Conservation (phyloP, 2,329 filamentous ascomycete species). For the Fusarium napiforme region DNA sequence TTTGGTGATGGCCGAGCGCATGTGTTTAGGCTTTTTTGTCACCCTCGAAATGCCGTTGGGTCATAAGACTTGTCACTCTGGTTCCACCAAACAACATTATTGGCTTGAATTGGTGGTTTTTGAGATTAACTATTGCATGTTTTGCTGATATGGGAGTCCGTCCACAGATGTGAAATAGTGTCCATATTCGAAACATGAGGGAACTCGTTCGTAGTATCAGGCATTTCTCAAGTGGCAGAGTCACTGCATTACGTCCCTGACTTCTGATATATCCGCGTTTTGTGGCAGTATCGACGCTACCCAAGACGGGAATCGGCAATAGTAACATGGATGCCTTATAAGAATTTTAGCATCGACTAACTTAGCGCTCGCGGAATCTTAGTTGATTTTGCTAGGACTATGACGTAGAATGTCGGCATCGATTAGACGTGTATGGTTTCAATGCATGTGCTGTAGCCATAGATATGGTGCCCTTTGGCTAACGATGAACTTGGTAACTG, state of each 20-base stretch:
- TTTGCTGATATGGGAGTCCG: neutral
- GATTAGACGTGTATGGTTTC: neutral
- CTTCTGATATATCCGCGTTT: neutral
- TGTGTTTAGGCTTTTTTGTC: constrained; percentile 6
- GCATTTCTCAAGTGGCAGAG: neutral
- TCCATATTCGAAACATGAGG: neutral
- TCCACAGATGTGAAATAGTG: too few species aligned
- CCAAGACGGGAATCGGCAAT: constrained; percentile 1
- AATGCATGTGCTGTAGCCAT: neutral
- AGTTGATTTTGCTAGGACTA: neutral
- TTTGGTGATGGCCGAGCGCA: constrained; percentile 9
- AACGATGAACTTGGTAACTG: neutral
- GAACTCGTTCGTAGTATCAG: neutral
- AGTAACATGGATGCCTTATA: neutral
- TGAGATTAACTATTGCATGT: neutral
- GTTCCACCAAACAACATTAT: neutral
- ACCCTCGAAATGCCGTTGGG: neutral
- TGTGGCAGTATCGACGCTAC: neutral
- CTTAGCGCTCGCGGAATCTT: neutral
- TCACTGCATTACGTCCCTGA: neutral
- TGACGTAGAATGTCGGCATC: neutral
- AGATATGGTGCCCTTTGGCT: neutral
- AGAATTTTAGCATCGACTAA: neutral
- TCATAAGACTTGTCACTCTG: neutral
- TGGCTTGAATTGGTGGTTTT: neutral